Conservation (phyloP, 441 rosid species). For the Mallotus repandus region DNA sequence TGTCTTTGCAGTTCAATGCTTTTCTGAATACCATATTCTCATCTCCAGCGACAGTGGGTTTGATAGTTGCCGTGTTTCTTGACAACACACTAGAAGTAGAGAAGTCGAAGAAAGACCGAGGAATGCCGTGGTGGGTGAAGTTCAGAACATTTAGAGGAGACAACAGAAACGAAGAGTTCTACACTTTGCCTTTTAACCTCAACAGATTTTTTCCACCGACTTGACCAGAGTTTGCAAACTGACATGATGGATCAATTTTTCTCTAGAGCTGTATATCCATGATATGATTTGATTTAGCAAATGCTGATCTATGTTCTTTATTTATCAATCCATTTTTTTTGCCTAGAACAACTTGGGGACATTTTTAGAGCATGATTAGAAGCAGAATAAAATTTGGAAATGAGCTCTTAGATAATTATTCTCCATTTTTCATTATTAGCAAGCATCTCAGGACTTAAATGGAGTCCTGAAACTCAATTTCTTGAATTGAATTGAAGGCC, state of each 20-base stretch:
- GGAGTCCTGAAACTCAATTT: neutral
- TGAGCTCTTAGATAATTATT: neutral
- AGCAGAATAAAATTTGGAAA: neutral
- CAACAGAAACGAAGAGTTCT: constrained; percentile 87
- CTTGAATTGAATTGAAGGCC: too few species aligned
- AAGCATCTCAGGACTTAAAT: neutral
- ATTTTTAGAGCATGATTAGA: constrained; percentile 11
- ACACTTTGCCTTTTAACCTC: constrained; percentile 90
- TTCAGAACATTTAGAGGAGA: constrained; percentile 95
- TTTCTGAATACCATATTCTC: constrained; percentile 85
- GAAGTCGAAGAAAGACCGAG: constrained; percentile 78
- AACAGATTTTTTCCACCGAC: constrained; percentile 99
- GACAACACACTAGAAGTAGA: constrained; percentile 91
- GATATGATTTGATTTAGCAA: constrained; percentile 7
- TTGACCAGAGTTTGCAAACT: constrained; percentile 16
- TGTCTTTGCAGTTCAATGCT: constrained; percentile 72
- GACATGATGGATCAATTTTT: neutral
- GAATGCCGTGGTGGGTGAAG: constrained; percentile 99
- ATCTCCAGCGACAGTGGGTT: constrained; percentile 83
- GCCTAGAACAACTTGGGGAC: constrained; percentile 10
- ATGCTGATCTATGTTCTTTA: constrained; percentile 10
- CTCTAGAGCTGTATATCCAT: constrained; percentile 1
- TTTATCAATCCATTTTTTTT: constrained; percentile 21
- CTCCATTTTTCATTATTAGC: too few species aligned
- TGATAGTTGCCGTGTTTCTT: constrained; percentile 72